Conservation (phyloP, 495 filamentous ascomycete species). For the Pyrenopolyporus hunteri region DNA sequence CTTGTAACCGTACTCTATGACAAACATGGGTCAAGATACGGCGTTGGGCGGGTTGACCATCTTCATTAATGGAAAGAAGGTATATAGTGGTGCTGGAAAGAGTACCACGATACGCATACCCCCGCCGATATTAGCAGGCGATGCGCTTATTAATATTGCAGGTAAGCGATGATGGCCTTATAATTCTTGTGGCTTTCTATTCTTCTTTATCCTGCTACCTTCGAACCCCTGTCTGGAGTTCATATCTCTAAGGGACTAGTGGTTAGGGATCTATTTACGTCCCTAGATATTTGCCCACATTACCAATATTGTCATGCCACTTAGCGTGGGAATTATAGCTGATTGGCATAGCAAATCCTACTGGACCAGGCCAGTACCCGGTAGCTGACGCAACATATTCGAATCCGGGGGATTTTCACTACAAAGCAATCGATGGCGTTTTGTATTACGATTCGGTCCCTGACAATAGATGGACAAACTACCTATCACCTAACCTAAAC, state of each 20-base stretch:
- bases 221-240: neutral
- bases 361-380: constrained; percentile 47
- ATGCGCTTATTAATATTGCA: constrained; percentile 49
- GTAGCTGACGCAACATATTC: constrained; percentile 45
- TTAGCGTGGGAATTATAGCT: too few relatives aligned
- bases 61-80: constrained; percentile 45
- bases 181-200: neutral
- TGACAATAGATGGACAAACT: constrained; percentile 56
- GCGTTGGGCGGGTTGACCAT: constrained; percentile 44
- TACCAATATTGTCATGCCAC: too few relatives aligned
- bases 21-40: constrained; percentile 46
- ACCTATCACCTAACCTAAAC: constrained; percentile 43
- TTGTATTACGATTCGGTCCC: constrained; percentile 52
- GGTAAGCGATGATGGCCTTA: constrained; percentile 9
- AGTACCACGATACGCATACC: constrained; percentile 30
- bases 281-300: too few relatives aligned
- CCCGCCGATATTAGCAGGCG: constrained; percentile 14
- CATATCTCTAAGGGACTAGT: neutral
- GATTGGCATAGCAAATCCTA: constrained; percentile 44
- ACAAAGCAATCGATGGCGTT: constrained; percentile 53
- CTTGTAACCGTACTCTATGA: constrained; percentile 51
- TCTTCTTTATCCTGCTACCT: neutral
- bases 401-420: constrained; percentile 43
- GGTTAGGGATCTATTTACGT: too few relatives aligned
- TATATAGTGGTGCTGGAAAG: constrained; percentile 33